A percentile compares a stretch with the other conserved stretches of the same genome.
These are phyloP conservation scores for Protostelium mycophagum DNA, from an alignment of 78 protist genomes.

Conservation along the genomic window DNA sequence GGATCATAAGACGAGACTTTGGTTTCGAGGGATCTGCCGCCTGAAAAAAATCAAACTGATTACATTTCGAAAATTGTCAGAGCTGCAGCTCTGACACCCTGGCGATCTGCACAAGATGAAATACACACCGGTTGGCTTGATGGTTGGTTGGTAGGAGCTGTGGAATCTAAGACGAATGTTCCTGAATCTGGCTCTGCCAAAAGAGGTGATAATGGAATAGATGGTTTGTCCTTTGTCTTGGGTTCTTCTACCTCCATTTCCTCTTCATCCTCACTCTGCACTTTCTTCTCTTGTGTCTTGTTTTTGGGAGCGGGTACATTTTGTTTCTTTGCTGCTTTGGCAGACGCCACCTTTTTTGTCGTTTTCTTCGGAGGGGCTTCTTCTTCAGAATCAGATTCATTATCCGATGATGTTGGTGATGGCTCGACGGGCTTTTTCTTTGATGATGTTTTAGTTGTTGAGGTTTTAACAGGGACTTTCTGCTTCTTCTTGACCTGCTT, in stretches of 20 bases:
- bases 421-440: neutral
- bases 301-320: neutral
- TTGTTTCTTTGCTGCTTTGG: neutral
- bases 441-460: neutral
- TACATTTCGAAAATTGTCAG: too few relatives aligned
- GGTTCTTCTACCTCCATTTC: too few relatives aligned
- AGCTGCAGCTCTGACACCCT: too few relatives aligned
- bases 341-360: neutral
- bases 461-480: neutral
- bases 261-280: neutral
- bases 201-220: too few relatives aligned
- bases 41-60: too few relatives aligned
- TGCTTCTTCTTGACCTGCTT: neutral
- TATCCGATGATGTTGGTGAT: neutral
- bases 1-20: slow-evolving; percentile 79
- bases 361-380: neutral
- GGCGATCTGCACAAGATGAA: too few relatives aligned
- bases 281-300: neutral
- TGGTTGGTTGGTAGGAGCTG: too few relatives aligned
- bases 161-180: too few relatives aligned
- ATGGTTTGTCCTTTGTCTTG: too few relatives aligned
- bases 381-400: neutral
- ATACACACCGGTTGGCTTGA: too few relatives aligned
- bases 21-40: neutral
- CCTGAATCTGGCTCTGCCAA: too few relatives aligned